These are phyloP conservation scores for Chaetomium strumarium DNA, from an alignment of 2,329 filamentous ascomycete genomes.

Conservation along the genomic window DNA sequence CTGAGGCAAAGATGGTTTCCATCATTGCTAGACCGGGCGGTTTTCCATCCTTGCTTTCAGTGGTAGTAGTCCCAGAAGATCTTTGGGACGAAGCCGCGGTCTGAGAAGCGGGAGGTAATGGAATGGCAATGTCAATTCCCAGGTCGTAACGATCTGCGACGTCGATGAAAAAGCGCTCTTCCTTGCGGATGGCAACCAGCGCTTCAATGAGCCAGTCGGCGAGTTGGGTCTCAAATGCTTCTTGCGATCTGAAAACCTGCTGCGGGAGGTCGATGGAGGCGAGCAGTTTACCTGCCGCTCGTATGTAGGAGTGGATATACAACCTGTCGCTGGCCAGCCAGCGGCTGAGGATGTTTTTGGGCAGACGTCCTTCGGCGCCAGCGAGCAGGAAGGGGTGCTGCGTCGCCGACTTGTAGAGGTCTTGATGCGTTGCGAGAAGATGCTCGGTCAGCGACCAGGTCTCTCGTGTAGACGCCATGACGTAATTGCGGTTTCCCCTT, in stretches of 20 bases:
- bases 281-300: constrained; percentile 60
- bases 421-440: constrained; percentile 45
- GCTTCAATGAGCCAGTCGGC: constrained; percentile 59
- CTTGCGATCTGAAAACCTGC: constrained; percentile 23
- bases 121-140: constrained; percentile 35
- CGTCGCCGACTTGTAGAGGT: constrained; percentile 50
- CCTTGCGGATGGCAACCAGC: constrained; percentile 59
- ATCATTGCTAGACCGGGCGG: constrained; percentile 36
- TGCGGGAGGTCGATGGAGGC: constrained; percentile 52
- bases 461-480: constrained; percentile 9
- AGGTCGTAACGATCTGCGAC: constrained; percentile 57
- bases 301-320: constrained; percentile 62
- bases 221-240: constrained; percentile 46
- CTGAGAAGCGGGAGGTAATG: neutral
- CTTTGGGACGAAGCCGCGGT: neutral
- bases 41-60: constrained; percentile 27
- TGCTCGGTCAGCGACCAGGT: constrained; percentile 47
- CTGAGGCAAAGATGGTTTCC: constrained; percentile 25
- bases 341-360: constrained; percentile 49
- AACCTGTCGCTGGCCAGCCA: constrained; percentile 70
- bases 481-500: neutral
- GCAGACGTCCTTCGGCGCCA: constrained; percentile 57
- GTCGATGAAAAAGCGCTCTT: constrained; percentile 62
- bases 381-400: constrained; percentile 60
- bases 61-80: neutral